Evolutionary conservation across 2,329 filamentous ascomycete species (phyloP).

Genomic region (Pseudocercospora cruenta): DNA sequence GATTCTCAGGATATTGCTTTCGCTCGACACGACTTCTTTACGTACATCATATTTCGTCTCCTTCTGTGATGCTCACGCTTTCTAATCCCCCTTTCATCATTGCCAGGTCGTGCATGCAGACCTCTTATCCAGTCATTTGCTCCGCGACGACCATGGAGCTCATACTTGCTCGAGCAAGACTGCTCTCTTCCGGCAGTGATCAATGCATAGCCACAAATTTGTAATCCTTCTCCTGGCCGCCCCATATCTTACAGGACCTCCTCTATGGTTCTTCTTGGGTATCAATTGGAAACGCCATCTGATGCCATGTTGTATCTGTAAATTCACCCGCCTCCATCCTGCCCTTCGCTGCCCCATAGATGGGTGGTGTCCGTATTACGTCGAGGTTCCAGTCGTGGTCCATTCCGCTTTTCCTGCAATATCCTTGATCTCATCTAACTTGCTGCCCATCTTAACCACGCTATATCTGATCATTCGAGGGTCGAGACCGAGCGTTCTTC

Average conservation of each 20-base stretch:
- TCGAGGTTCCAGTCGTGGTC: conserved; percentile 29
- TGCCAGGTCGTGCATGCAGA: not conserved
- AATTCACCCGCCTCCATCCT: too few relatives aligned
- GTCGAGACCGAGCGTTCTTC: conserved; percentile 77
- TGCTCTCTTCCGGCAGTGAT: too few relatives aligned
- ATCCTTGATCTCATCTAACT: conserved; percentile 64
- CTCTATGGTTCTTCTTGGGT: not conserved
- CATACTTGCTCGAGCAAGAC: too few relatives aligned
- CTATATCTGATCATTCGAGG: conserved; percentile 86
- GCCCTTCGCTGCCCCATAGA: not conserved
- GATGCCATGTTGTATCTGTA: conserved; percentile 12
- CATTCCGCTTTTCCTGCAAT: conserved; percentile 60
- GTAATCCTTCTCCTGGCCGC: not conserved
- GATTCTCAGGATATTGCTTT: not conserved
- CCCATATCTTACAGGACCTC: not conserved
- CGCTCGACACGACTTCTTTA: not conserved
- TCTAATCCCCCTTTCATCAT: not conserved
- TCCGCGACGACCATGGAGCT: too few relatives aligned
- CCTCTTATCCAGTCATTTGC: too few relatives aligned
- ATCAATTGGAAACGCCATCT: not conserved
- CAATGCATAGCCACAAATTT: not conserved
- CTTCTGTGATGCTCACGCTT: not conserved
- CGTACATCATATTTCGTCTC: not conserved
- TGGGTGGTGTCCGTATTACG: not conserved
- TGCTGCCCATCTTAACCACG: conserved; percentile 80